phyloP scores from a whole-genome alignment of 768 basidiomycete genomes.

The Boletus vinaceobasis region DNA sequence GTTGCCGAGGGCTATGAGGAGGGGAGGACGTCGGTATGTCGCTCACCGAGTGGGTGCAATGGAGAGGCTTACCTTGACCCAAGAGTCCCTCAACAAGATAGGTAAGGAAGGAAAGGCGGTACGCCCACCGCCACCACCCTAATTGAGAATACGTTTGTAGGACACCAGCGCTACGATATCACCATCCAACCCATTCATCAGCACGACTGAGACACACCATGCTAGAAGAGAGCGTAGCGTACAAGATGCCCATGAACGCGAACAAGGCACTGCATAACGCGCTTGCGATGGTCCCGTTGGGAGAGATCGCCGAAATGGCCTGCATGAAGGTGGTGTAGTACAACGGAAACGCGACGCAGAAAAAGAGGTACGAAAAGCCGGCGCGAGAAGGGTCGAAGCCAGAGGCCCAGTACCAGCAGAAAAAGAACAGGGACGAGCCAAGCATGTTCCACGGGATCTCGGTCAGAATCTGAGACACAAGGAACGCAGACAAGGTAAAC shows the following conservation, averaged over 20 bases:
- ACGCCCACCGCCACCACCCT: slow-evolving; percentile 33
- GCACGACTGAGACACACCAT: background rate
- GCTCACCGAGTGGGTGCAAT: background rate
- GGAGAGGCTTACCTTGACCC: background rate
- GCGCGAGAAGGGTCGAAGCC: slow-evolving; percentile 37
- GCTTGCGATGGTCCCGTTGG: slow-evolving; percentile 40
- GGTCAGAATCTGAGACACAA: slow-evolving; percentile 49
- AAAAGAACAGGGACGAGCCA: slow-evolving; percentile 39
- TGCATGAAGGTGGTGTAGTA: slow-evolving; percentile 44
- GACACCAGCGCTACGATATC: slow-evolving; percentile 9
- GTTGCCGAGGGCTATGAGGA: slow-evolving; percentile 37
- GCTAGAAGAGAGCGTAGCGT: slow-evolving; percentile 8
- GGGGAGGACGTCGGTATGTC: background rate
- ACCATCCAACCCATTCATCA: background rate
- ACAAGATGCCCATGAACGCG: slow-evolving; percentile 44
- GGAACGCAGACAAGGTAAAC: slow-evolving; percentile 59
- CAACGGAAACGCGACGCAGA: slow-evolving; percentile 38
- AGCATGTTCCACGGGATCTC: slow-evolving; percentile 46
- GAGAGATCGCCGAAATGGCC: slow-evolving; percentile 42
- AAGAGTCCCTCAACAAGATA: slow-evolving; percentile 46
- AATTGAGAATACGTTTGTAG: slow-evolving; percentile 33
- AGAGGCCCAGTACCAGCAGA: slow-evolving; percentile 50
- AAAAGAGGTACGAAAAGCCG: slow-evolving; percentile 39
- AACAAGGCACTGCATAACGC: slow-evolving; percentile 38
- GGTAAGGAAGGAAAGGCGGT: slow-evolving; percentile 42